Conservation (phyloP, 2,329 filamentous ascomycete species). For the Curvularia spicifera region DNA sequence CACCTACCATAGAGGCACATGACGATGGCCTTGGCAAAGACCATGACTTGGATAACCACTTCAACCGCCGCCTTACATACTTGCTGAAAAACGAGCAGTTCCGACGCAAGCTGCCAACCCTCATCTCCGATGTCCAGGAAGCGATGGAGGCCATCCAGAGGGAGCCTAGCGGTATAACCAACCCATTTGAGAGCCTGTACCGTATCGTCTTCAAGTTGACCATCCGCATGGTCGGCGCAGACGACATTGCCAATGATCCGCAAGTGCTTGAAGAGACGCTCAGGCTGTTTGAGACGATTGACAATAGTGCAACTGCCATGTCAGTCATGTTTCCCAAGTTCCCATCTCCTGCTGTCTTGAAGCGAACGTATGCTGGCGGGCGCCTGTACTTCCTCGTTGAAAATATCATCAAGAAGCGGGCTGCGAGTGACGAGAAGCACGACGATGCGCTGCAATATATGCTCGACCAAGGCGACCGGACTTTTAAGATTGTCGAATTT, state of each 20-base stretch:
- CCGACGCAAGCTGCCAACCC: conserved; percentile 46
- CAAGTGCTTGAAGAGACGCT: conserved; percentile 53
- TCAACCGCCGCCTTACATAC: conserved; percentile 28
- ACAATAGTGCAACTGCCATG: conserved; percentile 52
- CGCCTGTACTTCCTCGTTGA: conserved; percentile 59
- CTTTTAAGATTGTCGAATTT: conserved; percentile 56
- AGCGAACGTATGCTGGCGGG: conserved; percentile 55
- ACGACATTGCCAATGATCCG: conserved; percentile 60
- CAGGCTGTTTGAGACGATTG: conserved; percentile 56
- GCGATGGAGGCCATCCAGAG: conserved; percentile 50
- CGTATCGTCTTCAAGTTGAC: conserved; percentile 63
- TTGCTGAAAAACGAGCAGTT: conserved; percentile 40
- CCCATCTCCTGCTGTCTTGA: conserved; percentile 54
- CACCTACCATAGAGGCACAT: conserved; percentile 19
- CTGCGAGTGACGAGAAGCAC: conserved; percentile 50
- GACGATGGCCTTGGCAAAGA: conserved; percentile 19
- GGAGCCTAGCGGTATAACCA: conserved; percentile 49
- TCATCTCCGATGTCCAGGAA: conserved; percentile 52
- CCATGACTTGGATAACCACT: conserved; percentile 28
- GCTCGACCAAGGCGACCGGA: conserved; percentile 59
- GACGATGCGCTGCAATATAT: conserved; percentile 62
- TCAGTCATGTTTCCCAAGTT: conserved; percentile 62
- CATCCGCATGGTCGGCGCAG: conserved; percentile 61
- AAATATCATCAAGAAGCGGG: conserved; percentile 56
- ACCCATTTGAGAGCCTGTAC: conserved; percentile 63